phyloP scores from a whole-genome alignment of 495 filamentous ascomycete species.

The Stereocaulon alpinum region DNA sequence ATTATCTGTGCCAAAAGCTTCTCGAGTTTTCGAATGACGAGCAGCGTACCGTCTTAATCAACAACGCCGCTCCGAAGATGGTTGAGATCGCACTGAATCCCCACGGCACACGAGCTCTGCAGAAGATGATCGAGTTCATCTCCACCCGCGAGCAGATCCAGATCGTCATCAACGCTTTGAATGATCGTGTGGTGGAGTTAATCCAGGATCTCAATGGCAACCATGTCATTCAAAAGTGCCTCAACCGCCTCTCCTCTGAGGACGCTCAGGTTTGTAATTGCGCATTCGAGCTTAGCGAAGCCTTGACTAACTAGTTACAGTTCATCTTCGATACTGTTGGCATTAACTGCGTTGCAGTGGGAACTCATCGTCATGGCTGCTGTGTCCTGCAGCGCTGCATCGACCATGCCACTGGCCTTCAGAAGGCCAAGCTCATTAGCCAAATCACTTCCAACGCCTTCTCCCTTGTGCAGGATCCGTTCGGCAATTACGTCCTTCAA shows the following conservation, averaged over 20 bases:
- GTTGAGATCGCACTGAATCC: slow-evolving; percentile 90
- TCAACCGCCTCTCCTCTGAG: slow-evolving; percentile 73
- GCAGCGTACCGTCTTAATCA: slow-evolving; percentile 83
- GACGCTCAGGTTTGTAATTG: slow-evolving; percentile 51
- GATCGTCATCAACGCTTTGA: slow-evolving; percentile 70
- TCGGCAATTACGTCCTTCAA: slow-evolving; percentile 96
- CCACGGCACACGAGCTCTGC: slow-evolving; percentile 88
- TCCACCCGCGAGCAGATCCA: slow-evolving; percentile 66
- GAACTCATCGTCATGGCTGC: slow-evolving; percentile 95
- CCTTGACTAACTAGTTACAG: slow-evolving; percentile 15
- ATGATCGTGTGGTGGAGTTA: slow-evolving; percentile 71
- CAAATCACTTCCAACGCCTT: slow-evolving; percentile 77
- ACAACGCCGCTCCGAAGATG: slow-evolving; percentile 74
- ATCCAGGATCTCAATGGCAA: slow-evolving; percentile 98
- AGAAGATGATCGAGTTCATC: slow-evolving; percentile 99
- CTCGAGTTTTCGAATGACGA: slow-evolving; percentile 88
- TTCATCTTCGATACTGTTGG: slow-evolving; percentile 97
- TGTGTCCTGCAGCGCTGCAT: slow-evolving; percentile 97
- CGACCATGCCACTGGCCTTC: slow-evolving; percentile 82
- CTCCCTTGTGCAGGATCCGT: slow-evolving; percentile 84
- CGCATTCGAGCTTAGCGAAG: background rate
- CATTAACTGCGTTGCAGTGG: slow-evolving; percentile 72
- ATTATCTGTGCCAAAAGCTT: slow-evolving; percentile 95
- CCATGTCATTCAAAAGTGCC: slow-evolving; percentile 97
- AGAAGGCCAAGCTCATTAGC: slow-evolving; percentile 76